Percentiles rank a stretch among this genome's conserved stretches.
Conservation (phyloP, 1,284 basidiomycete genomes). For the Paramarasmius palmivorus region DNA sequence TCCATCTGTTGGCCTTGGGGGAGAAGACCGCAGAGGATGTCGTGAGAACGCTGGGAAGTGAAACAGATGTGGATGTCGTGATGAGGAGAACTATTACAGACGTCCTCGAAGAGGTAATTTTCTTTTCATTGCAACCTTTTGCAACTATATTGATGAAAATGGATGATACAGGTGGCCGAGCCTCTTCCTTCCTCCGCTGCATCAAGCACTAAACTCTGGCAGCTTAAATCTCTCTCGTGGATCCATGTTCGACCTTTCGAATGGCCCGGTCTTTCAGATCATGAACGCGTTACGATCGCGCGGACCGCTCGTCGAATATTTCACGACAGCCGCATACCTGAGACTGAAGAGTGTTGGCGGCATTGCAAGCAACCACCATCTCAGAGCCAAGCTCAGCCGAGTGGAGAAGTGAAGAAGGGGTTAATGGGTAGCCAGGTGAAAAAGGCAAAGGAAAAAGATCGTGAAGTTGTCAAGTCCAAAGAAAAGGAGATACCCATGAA, state of each 20-base stretch:
- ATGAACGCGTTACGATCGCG: constrained; percentile 46
- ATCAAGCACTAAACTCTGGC: constrained; percentile 46
- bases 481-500: constrained; percentile 23
- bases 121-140: constrained; percentile 1
- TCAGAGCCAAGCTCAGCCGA: constrained; percentile 7
- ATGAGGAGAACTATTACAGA: constrained; percentile 41
- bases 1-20: constrained; percentile 54
- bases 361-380: constrained; percentile 28
- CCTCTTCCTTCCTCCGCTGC: constrained; percentile 28
- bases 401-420: constrained; percentile 37
- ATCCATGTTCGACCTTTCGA: constrained; percentile 68
- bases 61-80: constrained; percentile 30
- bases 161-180: constrained; percentile 56
- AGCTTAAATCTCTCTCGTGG: constrained; percentile 57
- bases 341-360: constrained; percentile 58
- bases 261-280: constrained; percentile 47
- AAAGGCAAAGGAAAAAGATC: constrained; percentile 43
- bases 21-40: constrained; percentile 47
- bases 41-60: constrained; percentile 38
- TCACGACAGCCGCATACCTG: constrained; percentile 49
- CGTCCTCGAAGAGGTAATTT: constrained; percentile 49
- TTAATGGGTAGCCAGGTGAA: constrained; percentile 45
- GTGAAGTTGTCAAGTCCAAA: constrained; percentile 40
- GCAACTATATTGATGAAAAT: no score
- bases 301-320: constrained; percentile 49